These are phyloP conservation scores for Phialemonium atrogriseum DNA, from an alignment of 2,329 filamentous ascomycete species.

Conservation along the genomic window DNA sequence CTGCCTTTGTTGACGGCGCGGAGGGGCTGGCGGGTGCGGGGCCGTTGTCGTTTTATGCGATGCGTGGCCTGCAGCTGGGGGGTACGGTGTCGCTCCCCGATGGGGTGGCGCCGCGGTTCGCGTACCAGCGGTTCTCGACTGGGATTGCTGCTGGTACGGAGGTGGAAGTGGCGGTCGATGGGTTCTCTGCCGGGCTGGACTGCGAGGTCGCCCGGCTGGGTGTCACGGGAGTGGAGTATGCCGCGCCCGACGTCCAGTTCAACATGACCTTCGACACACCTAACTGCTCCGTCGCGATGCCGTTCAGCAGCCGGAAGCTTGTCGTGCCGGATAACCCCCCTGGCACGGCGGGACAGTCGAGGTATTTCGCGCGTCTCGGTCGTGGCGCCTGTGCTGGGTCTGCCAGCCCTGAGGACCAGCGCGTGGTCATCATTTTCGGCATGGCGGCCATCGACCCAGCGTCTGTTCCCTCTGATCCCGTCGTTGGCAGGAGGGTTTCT, in stretches of 20 bases:
- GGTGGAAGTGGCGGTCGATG: slow-evolving; percentile 23
- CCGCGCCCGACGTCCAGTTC: slow-evolving; percentile 12
- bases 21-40: slow-evolving; percentile 15
- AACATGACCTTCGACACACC: slow-evolving; percentile 20
- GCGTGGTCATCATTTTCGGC: slow-evolving; percentile 16
- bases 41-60: slow-evolving; percentile 22
- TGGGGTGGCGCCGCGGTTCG: slow-evolving; percentile 22
- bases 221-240: slow-evolving; percentile 16
- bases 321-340: too few relatives aligned
- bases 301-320: slow-evolving; percentile 11
- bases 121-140: slow-evolving; percentile 24
- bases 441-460: slow-evolving; percentile 10
- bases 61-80: slow-evolving; percentile 23
- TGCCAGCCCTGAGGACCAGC: slow-evolving; percentile 9
- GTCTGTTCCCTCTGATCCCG: slow-evolving; percentile 2
- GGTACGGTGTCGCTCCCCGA: slow-evolving; percentile 19
- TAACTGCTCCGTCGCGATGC: slow-evolving; percentile 11
- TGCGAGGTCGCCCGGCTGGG: slow-evolving; percentile 21
- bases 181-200: slow-evolving; percentile 21
- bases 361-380: slow-evolving; percentile 15
- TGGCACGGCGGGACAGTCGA: slow-evolving; percentile 4
- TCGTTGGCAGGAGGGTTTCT: slow-evolving; percentile 6
- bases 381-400: slow-evolving; percentile 13
- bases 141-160: slow-evolving; percentile 14
- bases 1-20: slow-evolving; percentile 19